Conservation (phyloP, 768 basidiomycete species). For the Mycena galericulata region DNA sequence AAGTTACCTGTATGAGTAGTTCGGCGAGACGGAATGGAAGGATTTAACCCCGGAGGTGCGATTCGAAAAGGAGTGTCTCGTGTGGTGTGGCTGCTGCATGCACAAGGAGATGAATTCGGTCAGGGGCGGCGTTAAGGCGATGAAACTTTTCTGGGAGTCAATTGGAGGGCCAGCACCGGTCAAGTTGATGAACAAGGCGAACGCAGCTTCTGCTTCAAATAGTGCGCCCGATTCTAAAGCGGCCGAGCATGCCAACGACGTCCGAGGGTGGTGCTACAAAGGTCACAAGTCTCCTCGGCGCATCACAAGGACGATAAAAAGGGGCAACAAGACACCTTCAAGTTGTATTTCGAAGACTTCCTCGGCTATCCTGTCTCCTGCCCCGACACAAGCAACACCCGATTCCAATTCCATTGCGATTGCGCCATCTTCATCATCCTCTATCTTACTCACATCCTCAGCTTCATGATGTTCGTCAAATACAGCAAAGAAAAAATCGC, state of each 20-base stretch:
- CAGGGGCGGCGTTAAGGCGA: slow-evolving; percentile 37
- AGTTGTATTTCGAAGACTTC: slow-evolving; percentile 35
- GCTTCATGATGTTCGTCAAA: slow-evolving; percentile 42
- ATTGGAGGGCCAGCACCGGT: slow-evolving; percentile 30
- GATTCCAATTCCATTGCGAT: slow-evolving; percentile 47
- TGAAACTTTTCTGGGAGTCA: slow-evolving; percentile 38
- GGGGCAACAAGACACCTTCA: slow-evolving; percentile 47
- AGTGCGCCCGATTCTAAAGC: slow-evolving; percentile 21
- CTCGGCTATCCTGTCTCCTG: slow-evolving; percentile 41
- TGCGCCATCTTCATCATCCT: slow-evolving; percentile 42
- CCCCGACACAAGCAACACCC: slow-evolving; percentile 51
- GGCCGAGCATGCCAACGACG: slow-evolving; percentile 29
- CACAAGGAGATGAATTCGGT: slow-evolving; percentile 46
- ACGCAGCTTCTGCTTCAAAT: slow-evolving; percentile 35
- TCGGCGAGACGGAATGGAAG: slow-evolving; percentile 35
- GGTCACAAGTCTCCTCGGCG: slow-evolving; percentile 41
- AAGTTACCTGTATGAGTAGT: not conserved
- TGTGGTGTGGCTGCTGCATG: slow-evolving; percentile 34
- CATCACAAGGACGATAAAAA: slow-evolving; percentile 51
- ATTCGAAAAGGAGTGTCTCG: slow-evolving; percentile 30
- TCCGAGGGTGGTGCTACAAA: slow-evolving; percentile 42
- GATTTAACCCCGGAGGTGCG: slow-evolving; percentile 28
- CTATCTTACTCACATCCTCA: slow-evolving; percentile 36
- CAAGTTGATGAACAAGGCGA: slow-evolving; percentile 39
- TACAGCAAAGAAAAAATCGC: slow-evolving; percentile 42